phyloP scores from a whole-genome alignment of 2,329 filamentous ascomycete genomes.

The Trichoderma sp. region DNA sequence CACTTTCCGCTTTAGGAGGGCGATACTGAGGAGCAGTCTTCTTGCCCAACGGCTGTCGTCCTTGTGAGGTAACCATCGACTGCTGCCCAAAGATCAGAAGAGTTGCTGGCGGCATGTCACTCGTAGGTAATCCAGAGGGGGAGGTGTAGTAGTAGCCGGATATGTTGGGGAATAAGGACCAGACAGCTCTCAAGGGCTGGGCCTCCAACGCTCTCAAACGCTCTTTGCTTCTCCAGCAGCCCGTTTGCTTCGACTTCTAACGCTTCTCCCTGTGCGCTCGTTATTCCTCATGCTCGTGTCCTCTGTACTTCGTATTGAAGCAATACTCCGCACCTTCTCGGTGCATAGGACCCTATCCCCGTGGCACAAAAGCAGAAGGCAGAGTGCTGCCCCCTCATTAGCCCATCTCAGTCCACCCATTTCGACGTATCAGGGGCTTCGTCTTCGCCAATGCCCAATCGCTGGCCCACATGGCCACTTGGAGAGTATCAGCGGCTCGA shows the following conservation, averaged over 20 bases:
- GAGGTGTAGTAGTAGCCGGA: no score
- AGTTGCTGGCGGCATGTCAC: not conserved
- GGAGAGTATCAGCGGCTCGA: not conserved
- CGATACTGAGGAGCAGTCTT: not conserved
- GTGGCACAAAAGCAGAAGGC: not conserved
- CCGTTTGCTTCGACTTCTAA: no score
- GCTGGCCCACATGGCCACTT: constrained; percentile 18
- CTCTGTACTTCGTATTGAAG: no score
- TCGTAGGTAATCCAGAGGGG: no score
- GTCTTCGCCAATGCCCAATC: constrained; percentile 8
- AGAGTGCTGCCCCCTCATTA: not conserved
- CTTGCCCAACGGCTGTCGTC: not conserved
- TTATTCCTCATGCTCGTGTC: not conserved
- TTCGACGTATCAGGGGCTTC: constrained; percentile 9
- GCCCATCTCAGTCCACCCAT: constrained; percentile 6
- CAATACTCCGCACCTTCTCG: no score
- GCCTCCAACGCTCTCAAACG: no score
- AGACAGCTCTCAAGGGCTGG: no score
- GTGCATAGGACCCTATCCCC: not conserved
- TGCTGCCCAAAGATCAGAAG: constrained; percentile 5
- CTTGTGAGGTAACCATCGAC: not conserved
- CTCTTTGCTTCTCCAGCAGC: no score
- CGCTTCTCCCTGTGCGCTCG: not conserved
- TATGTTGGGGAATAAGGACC: no score
- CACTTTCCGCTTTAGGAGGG: constrained; percentile 8